These are phyloP conservation scores for Triticum urartu DNA, from an alignment of 176 grass and related monocot species.

Conservation along the genomic window DNA sequence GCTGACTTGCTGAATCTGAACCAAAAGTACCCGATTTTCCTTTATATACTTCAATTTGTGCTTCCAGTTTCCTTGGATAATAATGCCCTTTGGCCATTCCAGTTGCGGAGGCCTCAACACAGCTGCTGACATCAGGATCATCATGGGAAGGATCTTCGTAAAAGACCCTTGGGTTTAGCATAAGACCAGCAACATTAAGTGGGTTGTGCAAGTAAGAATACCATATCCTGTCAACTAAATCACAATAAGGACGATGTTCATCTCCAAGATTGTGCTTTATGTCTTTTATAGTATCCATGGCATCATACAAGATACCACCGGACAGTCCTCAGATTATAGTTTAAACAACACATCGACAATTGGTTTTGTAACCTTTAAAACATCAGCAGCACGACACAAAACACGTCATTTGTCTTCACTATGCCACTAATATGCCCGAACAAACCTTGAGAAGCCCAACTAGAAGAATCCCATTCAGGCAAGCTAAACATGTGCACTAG, in stretches of 20 bases:
- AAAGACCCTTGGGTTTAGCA: conserved; percentile 66
- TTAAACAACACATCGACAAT: conserved; percentile 47
- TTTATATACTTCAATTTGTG: conserved; percentile 58
- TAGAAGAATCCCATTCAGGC: too few species aligned
- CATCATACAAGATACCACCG: conserved; percentile 68
- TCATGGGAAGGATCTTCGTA: conserved; percentile 35
- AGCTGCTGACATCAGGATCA: conserved; percentile 62
- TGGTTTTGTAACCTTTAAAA: conserved; percentile 62
- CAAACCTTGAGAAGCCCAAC: too few species aligned
- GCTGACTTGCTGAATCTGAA: conserved; percentile 27
- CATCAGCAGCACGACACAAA: conserved; percentile 48
- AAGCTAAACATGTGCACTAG: too few species aligned
- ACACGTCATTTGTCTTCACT: background rate
- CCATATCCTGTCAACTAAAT: conserved; percentile 63
- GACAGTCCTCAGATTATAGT: conserved; percentile 38
- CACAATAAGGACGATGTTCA: conserved; percentile 49
- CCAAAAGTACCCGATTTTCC: conserved; percentile 39
- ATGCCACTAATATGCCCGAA: too few species aligned
- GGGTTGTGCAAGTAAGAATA: conserved; percentile 63
- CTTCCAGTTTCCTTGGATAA: conserved; percentile 18
- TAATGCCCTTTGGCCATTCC: conserved; percentile 18
- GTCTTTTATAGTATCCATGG: conserved; percentile 66
- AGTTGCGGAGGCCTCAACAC: conserved; percentile 41
- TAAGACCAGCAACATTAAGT: conserved; percentile 58
- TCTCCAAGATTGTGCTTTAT: conserved; percentile 44